Conservation (phyloP, 148 eudicot species). For the Rheum nobile region DNA sequence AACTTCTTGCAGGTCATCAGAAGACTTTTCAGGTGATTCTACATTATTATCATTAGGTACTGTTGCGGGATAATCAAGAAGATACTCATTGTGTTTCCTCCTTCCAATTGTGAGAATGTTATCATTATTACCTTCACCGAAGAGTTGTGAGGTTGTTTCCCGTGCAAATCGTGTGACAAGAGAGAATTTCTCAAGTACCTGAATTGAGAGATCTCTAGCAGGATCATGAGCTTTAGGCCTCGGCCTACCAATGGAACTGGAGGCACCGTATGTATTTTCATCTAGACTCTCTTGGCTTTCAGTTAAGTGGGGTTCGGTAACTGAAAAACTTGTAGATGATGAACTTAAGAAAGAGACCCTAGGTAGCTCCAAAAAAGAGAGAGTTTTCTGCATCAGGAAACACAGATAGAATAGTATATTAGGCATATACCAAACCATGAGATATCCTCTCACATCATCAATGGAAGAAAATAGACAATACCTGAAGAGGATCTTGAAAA, state of each 20-base stretch:
- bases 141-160: constrained; percentile 89
- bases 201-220: constrained; percentile 77
- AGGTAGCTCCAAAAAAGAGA: constrained; percentile 85
- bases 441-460: neutral
- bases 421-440: neutral
- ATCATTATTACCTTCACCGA: constrained; percentile 33
- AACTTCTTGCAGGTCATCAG: constrained; percentile 31
- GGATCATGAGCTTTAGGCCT: constrained; percentile 70
- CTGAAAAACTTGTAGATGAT: constrained; percentile 14
- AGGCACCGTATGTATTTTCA: neutral
- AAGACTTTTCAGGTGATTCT: constrained; percentile 13
- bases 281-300: constrained; percentile 2
- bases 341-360: constrained; percentile 38
- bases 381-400: constrained; percentile 54
- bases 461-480: constrained; percentile 5
- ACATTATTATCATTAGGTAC: neutral
- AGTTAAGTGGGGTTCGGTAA: neutral
- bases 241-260: constrained; percentile 33
- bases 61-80: constrained; percentile 14
- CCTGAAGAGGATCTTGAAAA: constrained; percentile 92
- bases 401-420: neutral
- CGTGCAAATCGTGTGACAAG: constrained; percentile 96
- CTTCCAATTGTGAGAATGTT: constrained; percentile 34
- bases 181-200: constrained; percentile 91
- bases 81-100: constrained; percentile 39